Conservation (phyloP, 257 asterid species). For the Salvia miltiorrhiza region DNA sequence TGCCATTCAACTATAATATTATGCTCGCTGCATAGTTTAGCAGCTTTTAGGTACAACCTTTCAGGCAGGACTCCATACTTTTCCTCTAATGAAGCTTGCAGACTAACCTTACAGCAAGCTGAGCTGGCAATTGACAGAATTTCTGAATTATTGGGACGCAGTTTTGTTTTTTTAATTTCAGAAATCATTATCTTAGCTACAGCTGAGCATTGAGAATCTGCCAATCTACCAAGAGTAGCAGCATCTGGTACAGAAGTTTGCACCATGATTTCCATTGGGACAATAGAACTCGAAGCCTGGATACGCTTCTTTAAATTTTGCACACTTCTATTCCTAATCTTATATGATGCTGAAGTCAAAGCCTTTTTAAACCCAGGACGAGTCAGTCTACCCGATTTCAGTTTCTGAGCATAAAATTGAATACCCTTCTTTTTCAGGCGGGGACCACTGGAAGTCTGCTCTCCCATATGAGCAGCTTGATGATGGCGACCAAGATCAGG, state of each 20-base stretch:
- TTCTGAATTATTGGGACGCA: constrained; percentile 78
- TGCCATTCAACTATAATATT: constrained; percentile 79
- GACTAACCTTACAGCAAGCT: constrained; percentile 76
- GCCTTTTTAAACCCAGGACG: constrained; percentile 73
- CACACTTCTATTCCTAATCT: constrained; percentile 70
- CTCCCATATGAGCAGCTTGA: constrained; percentile 98
- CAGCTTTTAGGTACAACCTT: constrained; percentile 78
- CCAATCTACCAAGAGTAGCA: constrained; percentile 60
- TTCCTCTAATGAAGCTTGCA: constrained; percentile 61
- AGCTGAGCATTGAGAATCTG: constrained; percentile 82
- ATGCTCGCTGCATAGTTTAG: constrained; percentile 91
- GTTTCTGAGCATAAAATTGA: constrained; percentile 66
- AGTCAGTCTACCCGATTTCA: constrained; percentile 81
- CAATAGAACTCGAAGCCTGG: constrained; percentile 46
- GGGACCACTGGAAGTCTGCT: constrained; percentile 46
- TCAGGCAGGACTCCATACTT: constrained; percentile 71
- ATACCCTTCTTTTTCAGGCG: constrained; percentile 75
- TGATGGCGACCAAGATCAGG: constrained; percentile 99
- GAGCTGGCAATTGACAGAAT: constrained; percentile 67
- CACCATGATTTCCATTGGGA: constrained; percentile 34
- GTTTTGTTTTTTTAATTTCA: constrained; percentile 70
- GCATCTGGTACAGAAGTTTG: constrained; percentile 51
- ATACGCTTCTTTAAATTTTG: constrained; percentile 69
- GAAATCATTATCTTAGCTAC: constrained; percentile 73
- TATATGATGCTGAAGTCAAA: constrained; percentile 63